Evolutionary conservation across 495 filamentous ascomycete species (phyloP).

Genomic region (Daldinia decipiens): DNA sequence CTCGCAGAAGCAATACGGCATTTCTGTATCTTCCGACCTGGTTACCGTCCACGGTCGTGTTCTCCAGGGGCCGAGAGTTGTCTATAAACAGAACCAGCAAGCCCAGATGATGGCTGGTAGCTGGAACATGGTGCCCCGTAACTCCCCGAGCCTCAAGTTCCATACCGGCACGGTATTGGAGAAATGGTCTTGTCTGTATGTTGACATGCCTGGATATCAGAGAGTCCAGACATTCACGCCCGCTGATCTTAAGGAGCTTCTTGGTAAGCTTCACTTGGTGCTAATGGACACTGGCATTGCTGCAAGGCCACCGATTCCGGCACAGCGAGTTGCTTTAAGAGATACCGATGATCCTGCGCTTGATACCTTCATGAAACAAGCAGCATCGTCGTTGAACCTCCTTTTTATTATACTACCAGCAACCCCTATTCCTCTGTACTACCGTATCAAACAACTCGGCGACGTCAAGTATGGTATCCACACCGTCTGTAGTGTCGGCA

Average conservation of each 20-base stretch:
- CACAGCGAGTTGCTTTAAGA: neutral
- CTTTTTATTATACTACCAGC: constrained; percentile 59
- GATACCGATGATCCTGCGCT: constrained; percentile 16
- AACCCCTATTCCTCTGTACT: constrained; percentile 64
- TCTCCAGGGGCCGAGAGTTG: constrained; percentile 59
- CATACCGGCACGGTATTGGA: neutral
- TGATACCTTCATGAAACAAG: neutral
- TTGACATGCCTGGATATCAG: constrained; percentile 13
- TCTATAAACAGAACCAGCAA: constrained; percentile 51
- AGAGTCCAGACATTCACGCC: neutral
- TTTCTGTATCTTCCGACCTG: constrained; percentile 56
- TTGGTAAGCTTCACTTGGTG: neutral
- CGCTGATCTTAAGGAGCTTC: neutral
- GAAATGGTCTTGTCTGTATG: constrained; percentile 7
- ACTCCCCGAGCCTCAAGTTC: constrained; percentile 8
- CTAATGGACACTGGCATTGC: neutral
- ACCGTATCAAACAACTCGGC: constrained; percentile 69
- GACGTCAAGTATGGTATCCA: constrained; percentile 68
- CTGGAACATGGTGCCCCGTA: constrained; percentile 28
- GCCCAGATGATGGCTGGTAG: constrained; percentile 6
- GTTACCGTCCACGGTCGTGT: constrained; percentile 68
- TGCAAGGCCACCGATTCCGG: neutral
- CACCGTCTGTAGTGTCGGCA: constrained; percentile 66
- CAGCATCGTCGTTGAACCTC: constrained; percentile 13
- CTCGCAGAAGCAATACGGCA: constrained; percentile 55